Percentiles rank a stretch among this genome's conserved stretches.
Evolutionary conservation across 75 land plant species (phyloP).

Genomic region (Ceratopteris richardii): DNA sequence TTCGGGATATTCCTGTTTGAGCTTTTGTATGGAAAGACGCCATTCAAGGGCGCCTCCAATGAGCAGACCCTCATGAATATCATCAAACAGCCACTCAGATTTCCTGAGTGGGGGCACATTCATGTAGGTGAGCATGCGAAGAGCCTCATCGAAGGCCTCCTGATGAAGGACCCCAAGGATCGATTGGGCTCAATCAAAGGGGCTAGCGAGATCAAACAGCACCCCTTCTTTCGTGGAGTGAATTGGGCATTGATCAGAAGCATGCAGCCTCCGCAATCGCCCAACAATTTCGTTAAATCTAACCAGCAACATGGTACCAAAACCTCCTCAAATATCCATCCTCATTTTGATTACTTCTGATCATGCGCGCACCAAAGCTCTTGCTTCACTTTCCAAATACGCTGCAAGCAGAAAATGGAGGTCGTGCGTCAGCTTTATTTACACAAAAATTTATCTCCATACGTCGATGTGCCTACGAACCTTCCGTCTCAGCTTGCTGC

Average conservation of each 20-base stretch:
- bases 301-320: neutral
- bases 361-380: neutral
- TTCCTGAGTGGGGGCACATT: neutral
- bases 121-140: slow-evolving; percentile 15
- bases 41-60: slow-evolving; percentile 2
- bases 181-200: slow-evolving; percentile 55
- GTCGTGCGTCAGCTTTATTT: no score
- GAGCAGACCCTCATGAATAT: slow-evolving; percentile 1
- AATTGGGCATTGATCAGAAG: slow-evolving; percentile 69
- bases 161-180: slow-evolving; percentile 53
- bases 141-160: slow-evolving; percentile 48
- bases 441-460: no score
- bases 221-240: slow-evolving; percentile 60
- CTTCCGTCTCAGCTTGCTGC: no score
- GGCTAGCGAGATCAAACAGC: slow-evolving; percentile 60
- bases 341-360: slow-evolving; percentile 4
- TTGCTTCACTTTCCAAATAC: no score
- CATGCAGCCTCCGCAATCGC: slow-evolving; percentile 13
- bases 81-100: neutral
- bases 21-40: slow-evolving; percentile 7
- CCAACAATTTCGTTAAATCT: neutral
- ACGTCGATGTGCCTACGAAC: no score
- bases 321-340: neutral
- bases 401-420: no score
- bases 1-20: slow-evolving; percentile 10